A percentile compares a stretch with the other conserved stretches of the same genome.
Evolutionary conservation across 345 rosid species (phyloP).

Genomic region (Cardiospermum halicacabum): DNA sequence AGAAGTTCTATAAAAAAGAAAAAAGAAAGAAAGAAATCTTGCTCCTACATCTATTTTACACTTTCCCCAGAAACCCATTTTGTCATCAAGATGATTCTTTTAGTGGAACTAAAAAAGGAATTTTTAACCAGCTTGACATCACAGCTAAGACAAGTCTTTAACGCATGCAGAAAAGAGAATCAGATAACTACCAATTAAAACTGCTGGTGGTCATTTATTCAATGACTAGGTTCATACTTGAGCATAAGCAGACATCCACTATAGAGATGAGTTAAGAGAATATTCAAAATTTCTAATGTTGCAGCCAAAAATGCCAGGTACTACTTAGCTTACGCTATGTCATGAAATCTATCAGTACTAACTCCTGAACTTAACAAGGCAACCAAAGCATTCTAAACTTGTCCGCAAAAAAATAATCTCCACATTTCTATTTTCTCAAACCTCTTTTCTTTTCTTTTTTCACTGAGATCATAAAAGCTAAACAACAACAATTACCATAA

Average conservation of each 20-base stretch:
- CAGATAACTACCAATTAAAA: not conserved
- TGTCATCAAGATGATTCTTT: not conserved
- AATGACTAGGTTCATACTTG: not conserved
- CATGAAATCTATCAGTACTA: not conserved
- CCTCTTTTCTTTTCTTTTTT: too few relatives aligned
- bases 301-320: not conserved
- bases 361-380: not conserved
- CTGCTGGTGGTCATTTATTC: not conserved
- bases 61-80: not conserved
- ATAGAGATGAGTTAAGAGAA: not conserved
- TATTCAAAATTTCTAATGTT: not conserved
- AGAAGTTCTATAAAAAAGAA: not conserved
- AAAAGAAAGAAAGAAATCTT: not conserved
- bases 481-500: not conserved
- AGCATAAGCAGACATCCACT: not conserved
- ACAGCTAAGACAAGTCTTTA: not conserved
- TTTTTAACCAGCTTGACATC: not conserved
- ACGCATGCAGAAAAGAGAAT: not conserved
- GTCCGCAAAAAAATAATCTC: not conserved
- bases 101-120: not conserved
- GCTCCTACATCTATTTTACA: not conserved
- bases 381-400: not conserved
- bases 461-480: not conserved
- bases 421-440: not conserved
- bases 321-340: not conserved